These are phyloP conservation scores for Schrenkiella parvula DNA, from an alignment of 345 rosid species.

Conservation along the genomic window DNA sequence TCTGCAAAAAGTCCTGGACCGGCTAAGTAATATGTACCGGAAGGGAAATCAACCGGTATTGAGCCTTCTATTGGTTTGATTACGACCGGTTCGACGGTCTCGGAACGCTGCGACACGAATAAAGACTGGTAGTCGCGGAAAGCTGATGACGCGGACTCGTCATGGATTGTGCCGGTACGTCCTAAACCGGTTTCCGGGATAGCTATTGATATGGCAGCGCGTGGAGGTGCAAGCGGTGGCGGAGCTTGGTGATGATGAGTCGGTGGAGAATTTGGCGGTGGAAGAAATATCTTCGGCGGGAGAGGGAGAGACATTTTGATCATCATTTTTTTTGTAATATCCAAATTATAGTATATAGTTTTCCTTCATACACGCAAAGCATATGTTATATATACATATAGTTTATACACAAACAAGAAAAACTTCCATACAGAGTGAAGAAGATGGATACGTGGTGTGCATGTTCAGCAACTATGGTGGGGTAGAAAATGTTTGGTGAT, in stretches of 20 bases:
- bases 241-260: constrained; percentile 33
- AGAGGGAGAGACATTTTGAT: constrained; percentile 29
- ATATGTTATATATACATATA: constrained; percentile 31
- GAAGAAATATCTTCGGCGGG: constrained; percentile 38
- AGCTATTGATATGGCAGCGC: constrained; percentile 50
- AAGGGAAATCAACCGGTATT: constrained; percentile 65
- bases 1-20: constrained; percentile 87
- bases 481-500: constrained; percentile 27
- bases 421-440: background rate
- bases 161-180: background rate
- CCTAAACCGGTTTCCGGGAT: constrained; percentile 31
- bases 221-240: constrained; percentile 27
- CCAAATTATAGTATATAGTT: constrained; percentile 26
- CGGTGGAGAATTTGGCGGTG: constrained; percentile 30
- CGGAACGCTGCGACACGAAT: constrained; percentile 69
- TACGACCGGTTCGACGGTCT: constrained; percentile 46
- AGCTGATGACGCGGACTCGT: constrained; percentile 48
- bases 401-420: background rate
- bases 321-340: constrained; percentile 33
- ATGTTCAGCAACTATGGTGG: constrained; percentile 33
- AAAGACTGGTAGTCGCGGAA: constrained; percentile 87
- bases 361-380: constrained; percentile 22
- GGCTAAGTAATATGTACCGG: constrained; percentile 76
- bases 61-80: constrained; percentile 52
- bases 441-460: constrained; percentile 34